Percentiles rank a stretch among this genome's conserved stretches.
Conservation (phyloP, 2,329 filamentous ascomycete species). For the Talaromyces sp. region DNA sequence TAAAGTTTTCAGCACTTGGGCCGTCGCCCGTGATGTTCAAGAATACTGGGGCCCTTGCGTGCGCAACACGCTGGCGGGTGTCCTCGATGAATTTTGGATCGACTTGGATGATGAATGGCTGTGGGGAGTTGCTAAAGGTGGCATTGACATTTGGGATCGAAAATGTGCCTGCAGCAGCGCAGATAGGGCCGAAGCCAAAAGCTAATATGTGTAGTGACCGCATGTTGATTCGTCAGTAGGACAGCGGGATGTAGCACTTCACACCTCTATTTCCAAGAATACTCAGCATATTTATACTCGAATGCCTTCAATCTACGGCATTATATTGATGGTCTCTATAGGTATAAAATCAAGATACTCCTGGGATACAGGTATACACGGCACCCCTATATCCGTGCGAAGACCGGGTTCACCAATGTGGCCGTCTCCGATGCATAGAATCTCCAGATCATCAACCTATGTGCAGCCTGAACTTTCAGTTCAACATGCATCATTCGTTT, state of each 20-base stretch:
- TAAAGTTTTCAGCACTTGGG: slow-evolving; percentile 9
- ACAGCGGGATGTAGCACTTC: not conserved
- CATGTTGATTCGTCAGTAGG: not conserved
- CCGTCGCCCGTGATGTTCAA: not conserved
- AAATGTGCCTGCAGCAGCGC: not conserved
- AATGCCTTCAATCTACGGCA: not conserved
- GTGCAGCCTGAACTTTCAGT: not conserved
- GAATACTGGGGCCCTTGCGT: not conserved
- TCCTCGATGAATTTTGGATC: not conserved
- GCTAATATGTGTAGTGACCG: not conserved
- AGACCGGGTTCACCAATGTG: not conserved
- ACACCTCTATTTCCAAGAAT: not conserved
- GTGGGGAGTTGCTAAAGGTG: not conserved
- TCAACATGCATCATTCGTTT: not conserved
- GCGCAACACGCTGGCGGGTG: not conserved
- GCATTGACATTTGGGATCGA: not conserved
- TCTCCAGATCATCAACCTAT: not conserved
- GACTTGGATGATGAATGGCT: not conserved
- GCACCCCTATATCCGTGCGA: not conserved
- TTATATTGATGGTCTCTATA: not conserved
- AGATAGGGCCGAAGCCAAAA: not conserved
- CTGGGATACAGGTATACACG: not conserved
- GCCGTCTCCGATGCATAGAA: not conserved
- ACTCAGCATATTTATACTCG: not conserved
- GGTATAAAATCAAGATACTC: not conserved